Base-by-base conservation (phyloP, 176 grass and related monocot species). In the Carex parvula region DNA sequence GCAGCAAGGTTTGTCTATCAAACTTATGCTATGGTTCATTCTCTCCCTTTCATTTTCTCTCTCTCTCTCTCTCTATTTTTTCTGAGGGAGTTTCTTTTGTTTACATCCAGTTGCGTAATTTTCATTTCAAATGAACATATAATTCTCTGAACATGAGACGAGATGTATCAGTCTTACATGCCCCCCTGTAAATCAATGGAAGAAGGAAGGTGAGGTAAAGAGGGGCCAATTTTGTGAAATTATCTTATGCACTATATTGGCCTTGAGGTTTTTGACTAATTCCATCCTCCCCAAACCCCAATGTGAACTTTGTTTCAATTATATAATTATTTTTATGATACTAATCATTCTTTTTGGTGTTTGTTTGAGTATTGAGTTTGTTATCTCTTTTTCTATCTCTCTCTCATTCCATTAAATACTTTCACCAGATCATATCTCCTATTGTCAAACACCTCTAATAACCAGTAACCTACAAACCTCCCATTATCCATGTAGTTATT, bases 1-100 rank as follows among this genome's bases (percentile, higher is more conserved):
- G 85, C 63, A 84, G 88, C 64, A 84, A 92, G 89, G 94, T 94
- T 82, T 73, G 76, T 85, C 18, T 72, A 26, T 42, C 15, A 41
- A 10, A 50, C 10, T 54, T 54, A 56, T 6, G 21, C 29, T 71
- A 10, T 56, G 22, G 53, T 18, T 84, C 16, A 12, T n/a, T 59
- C 16, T 70, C 59, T 44, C 67, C 14, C n/a, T 70, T 18, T 29
- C 65, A 68, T 22, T 72, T 0, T 72, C 67, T 33, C 39, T 72
- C 24, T 53, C n/a, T n/a, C n/a, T n/a, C 10, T 64, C 61, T 24
- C 61, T 64, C 8, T 26, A 1, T 32, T 1, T 44, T 70, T 71
- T 71, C 33, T 71, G 68, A 71, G 15, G 68, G 68, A 20, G 12
- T 18, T 70, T 71, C 22, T 18, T 71, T 71, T 71, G 26, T 26